Base-by-base conservation (phyloP, 1,284 basidiomycete genomes). In the Apiotrichum brassicae region DNA sequence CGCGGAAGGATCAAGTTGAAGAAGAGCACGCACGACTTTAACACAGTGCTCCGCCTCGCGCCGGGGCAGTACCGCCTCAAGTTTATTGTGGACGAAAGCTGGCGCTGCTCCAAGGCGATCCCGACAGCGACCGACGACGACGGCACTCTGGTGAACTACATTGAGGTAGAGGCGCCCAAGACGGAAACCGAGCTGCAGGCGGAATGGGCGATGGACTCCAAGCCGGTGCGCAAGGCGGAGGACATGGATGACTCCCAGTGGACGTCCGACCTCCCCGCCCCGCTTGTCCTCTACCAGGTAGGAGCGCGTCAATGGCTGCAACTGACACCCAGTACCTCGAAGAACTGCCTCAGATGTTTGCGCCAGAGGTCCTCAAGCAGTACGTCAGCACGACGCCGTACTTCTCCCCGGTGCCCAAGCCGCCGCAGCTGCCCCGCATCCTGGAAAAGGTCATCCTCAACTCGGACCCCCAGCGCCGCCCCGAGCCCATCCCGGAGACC, bases 11-110 rank as follows among this genome's bases (percentile, higher is more conserved):
- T 77, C 54, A 76, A 76, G 65, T 58, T 78, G 44, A 70, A 70
- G 56, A 71, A 70, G 52, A 72, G 71, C 49, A 71, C 70, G n/a
- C 70, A 75, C 46, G 75, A 77, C 54, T 78, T 78, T 44, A 65
- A 67, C 52, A 67, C 68, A 0, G 64, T 76, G 28, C 65, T 80
- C 35, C 69, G 74, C 16, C 80, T 95, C 3, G 81, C 84, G 13
- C 91, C 93, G 0, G 95, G 94, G 20, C 93, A 92, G 2, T 93
- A 98, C 68, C 87, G 94, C 54, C 80, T 97, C 67, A 91, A 93
- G 59, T 98, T 97, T 77, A 82, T 97, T 59, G 90, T 98, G 53
- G 95, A 98, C 71, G 86, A 89, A 51, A 81, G 85, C 45, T 92
- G 86, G 84, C 82, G 85, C 52, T 80, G 80, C 48, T 79, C 79